A percentile compares a stretch with the other conserved stretches of the same genome.
Evolutionary conservation across 345 rosid species (phyloP).

Genomic region (Acer saccharum): DNA sequence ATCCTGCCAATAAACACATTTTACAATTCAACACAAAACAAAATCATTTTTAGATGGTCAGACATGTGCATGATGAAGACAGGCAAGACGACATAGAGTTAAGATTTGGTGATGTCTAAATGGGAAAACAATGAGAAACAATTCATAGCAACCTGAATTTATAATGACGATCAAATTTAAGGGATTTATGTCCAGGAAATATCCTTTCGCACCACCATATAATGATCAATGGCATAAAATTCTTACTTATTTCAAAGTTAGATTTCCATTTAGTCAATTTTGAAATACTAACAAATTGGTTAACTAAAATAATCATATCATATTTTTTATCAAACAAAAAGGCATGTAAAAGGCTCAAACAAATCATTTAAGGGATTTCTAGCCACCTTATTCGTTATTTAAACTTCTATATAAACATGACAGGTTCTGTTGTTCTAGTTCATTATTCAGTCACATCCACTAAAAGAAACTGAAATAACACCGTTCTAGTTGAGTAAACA

Average conservation of each 20-base stretch:
- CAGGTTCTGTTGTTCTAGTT: too few relatives aligned
- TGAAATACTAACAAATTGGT: too few relatives aligned
- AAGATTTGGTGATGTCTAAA: too few relatives aligned
- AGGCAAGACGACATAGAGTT: not conserved
- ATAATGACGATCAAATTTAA: too few relatives aligned
- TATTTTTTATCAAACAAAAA: not conserved
- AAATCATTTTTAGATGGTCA: not conserved
- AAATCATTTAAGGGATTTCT: too few relatives aligned
- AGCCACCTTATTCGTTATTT: too few relatives aligned
- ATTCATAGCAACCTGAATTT: conserved; percentile 10
- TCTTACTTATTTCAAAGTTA: not conserved
- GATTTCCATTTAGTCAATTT: not conserved
- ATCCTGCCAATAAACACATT: conserved; percentile 31
- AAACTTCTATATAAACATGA: too few relatives aligned
- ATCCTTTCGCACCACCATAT: not conserved
- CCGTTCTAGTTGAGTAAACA: too few relatives aligned
- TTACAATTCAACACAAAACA: not conserved
- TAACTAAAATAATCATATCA: too few relatives aligned
- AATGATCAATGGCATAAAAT: not conserved
- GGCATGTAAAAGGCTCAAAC: not conserved
- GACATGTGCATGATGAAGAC: not conserved
- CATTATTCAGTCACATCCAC: too few relatives aligned
- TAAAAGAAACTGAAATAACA: too few relatives aligned
- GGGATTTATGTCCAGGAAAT: not conserved
- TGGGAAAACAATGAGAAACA: not conserved